Evolutionary conservation across 257 asterid genomes (phyloP), one percentile per base, ranked within the genome.

Genomic region (Gentiana straminea): DNA sequence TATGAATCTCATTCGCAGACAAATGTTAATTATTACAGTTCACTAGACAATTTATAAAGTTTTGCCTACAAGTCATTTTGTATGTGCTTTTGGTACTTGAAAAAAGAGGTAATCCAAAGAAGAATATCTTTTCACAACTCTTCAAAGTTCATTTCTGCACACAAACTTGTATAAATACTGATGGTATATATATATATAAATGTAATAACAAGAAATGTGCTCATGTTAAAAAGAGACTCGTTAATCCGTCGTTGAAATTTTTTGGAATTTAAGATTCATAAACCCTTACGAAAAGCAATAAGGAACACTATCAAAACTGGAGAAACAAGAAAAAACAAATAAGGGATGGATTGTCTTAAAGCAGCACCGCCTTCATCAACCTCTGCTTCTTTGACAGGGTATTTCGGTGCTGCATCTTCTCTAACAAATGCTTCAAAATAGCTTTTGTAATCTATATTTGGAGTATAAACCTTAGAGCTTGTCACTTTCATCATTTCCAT

Each of bases 401-500:
- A 79, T 33, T 63, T 62, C 38, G 71, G 55, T 70, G 24, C 24
- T 24, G 24, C 24, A 24, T 75, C 81, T 46, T 84, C 78, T 60
- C 64, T 57, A 7, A 87, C 69, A 74, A 91, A 91, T 48, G 95
- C 95, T 15, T 87, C 82, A 44, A 91, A 91, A 75, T 81, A 91
- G 64, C 67, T 78, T 54, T 87, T 88, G 55, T 84, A 87, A 12
- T 73, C 86, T 8, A 70, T 64, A 71, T 62, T 76, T 48, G 46
- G 48, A 5, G 78, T 65, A 55, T 77, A 55, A n/a, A 35, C 43
- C 12, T 38, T 49, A 44, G 73, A 64, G 76, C 72, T 71, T 5
- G 37, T 67, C 49, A 81, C 88, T 78, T 84, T 91, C 95, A 91
- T 62, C 86, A 91, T 81, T 61, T 87, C 89, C 95, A 91, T 87